These are phyloP conservation scores for Peltaster fructicola DNA, from an alignment of 2,329 filamentous ascomycete species.

Conservation along the genomic window DNA sequence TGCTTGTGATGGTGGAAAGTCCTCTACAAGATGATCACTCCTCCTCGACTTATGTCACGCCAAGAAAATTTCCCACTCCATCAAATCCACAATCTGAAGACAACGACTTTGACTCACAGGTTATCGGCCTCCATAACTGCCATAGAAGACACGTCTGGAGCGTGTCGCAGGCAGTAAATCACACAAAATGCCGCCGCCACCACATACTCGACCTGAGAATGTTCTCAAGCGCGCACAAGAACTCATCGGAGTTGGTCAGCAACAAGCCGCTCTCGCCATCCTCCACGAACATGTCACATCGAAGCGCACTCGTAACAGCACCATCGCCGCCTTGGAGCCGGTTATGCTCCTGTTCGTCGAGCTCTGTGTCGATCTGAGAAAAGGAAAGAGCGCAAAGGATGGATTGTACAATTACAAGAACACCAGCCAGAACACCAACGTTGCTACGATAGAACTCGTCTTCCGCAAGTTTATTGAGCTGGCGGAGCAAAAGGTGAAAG, in stretches of 20 bases:
- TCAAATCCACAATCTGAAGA: no score
- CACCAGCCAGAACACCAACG: slow-evolving; percentile 96
- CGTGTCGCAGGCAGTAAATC: no score
- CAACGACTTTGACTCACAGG: no score
- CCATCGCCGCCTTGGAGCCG: slow-evolving; percentile 88
- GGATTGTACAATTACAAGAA: slow-evolving; percentile 99
- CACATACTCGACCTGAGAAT: slow-evolving; percentile 97
- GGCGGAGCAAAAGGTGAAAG: slow-evolving; percentile 87
- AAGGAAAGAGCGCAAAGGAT: slow-evolving; percentile 97
- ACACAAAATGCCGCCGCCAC: slow-evolving; percentile 71
- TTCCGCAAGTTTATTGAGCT: slow-evolving; percentile 97
- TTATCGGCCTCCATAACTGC: no score
- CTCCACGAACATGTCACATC: slow-evolving; percentile 99
- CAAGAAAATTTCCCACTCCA: no score
- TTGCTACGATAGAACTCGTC: slow-evolving; percentile 93
- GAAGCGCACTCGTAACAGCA: slow-evolving; percentile 92
- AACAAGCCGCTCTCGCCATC: slow-evolving; percentile 76
- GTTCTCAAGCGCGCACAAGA: slow-evolving; percentile 96
- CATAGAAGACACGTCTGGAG: no score
- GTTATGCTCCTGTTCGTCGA: slow-evolving; percentile 97
- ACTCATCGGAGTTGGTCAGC: slow-evolving; percentile 93
- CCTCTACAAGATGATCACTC: no score
- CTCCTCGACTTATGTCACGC: no score
- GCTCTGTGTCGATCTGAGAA: slow-evolving; percentile 90
- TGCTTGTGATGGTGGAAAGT: no score